Conservation (phyloP, 2,329 filamentous ascomycete genomes). For the Chrysoporthe deuterocubensis region DNA sequence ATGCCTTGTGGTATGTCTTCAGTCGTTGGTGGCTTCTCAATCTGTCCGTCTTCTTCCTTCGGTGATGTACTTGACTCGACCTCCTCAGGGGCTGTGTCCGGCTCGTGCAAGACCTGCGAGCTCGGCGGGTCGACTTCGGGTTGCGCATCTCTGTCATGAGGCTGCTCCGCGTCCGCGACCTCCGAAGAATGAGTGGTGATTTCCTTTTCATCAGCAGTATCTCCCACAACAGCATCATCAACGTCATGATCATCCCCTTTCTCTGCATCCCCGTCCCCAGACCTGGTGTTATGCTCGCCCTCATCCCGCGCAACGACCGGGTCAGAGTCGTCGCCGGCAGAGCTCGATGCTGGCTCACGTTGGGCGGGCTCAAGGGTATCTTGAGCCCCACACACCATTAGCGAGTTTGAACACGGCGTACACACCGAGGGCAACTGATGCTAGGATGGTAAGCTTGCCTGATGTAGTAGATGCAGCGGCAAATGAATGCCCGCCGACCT, state of each 20-base stretch:
- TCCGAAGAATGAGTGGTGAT: slow-evolving; percentile 13
- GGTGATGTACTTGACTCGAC: background rate
- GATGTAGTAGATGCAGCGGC: slow-evolving; percentile 27
- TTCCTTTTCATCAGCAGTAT: slow-evolving; percentile 27
- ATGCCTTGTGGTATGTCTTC: slow-evolving; percentile 1
- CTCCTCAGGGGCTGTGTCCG: slow-evolving; percentile 1
- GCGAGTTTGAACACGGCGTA: slow-evolving; percentile 30
- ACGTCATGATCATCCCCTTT: slow-evolving; percentile 24
- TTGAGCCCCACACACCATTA: slow-evolving; percentile 30
- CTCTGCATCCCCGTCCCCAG: slow-evolving; percentile 20
- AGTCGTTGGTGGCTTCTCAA: background rate
- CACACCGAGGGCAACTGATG: slow-evolving; percentile 29
- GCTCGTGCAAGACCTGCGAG: slow-evolving; percentile 1
- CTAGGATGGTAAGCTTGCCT: slow-evolving; percentile 31
- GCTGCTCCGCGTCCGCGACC: slow-evolving; percentile 6
- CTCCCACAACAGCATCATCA: slow-evolving; percentile 24
- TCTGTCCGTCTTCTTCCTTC: background rate
- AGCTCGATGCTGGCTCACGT: slow-evolving; percentile 23
- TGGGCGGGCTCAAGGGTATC: slow-evolving; percentile 26
- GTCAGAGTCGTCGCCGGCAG: slow-evolving; percentile 24
- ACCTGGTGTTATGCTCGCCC: slow-evolving; percentile 22
- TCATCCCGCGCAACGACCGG: slow-evolving; percentile 26
- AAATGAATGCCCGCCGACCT: slow-evolving; percentile 25
- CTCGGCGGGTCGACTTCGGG: slow-evolving; percentile 4
- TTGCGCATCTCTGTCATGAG: background rate